Base-by-base conservation (phyloP, 257 asterid species). In the Linaria vulgaris region DNA sequence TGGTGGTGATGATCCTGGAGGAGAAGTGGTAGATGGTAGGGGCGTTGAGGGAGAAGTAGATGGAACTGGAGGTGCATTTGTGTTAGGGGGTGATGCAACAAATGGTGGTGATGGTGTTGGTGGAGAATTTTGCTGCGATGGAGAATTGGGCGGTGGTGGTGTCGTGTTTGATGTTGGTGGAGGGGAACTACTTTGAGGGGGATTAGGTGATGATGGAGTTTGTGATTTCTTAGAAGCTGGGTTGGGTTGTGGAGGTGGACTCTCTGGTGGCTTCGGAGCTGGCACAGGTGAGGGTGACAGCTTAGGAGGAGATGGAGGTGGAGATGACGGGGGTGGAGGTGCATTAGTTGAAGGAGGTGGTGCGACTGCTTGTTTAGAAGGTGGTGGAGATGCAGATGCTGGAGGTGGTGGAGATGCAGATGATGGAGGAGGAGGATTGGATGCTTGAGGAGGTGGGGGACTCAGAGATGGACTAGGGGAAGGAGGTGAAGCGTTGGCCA, bases 61-160 rank as follows among this genome's bases (percentile, higher is more conserved):
- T 3, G 70, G 79, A 19, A 72, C 4, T 15, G 77, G 78, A 0
- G 78, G 72, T 16, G 15, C n/a, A 14, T 24, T 34, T 25, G 38
- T 48, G 14, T 51, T 24, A 19, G 72, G 22, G n/a, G n/a, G n/a
- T n/a, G n/a, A n/a, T n/a, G n/a, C n/a, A n/a, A n/a, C n/a, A n/a
- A n/a, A n/a, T n/a, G n/a, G n/a, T n/a, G n/a, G n/a, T 2, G 62
- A 19, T 12, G 84, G 88, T 12, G 83, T 75, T 13, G 94, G 84
- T 19, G 95, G 86, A n/a, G 89, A 67, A 9, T 83, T 88, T 14
- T 81, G 82, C 12, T 17, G 69, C 0, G 59, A 59, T 22, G 49
- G 47, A 10, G 71, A 65, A 7, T 91, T 78, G 14, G 90, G 79
- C 6, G 95, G 78, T 12, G 74, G 37, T n/a, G n/a, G n/a, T n/a